Percentiles rank a stretch among this genome's conserved stretches.
Evolutionary conservation across 371 early-diverging fungal genomes (phyloP).

Genomic region (Mycotypha africana): DNA sequence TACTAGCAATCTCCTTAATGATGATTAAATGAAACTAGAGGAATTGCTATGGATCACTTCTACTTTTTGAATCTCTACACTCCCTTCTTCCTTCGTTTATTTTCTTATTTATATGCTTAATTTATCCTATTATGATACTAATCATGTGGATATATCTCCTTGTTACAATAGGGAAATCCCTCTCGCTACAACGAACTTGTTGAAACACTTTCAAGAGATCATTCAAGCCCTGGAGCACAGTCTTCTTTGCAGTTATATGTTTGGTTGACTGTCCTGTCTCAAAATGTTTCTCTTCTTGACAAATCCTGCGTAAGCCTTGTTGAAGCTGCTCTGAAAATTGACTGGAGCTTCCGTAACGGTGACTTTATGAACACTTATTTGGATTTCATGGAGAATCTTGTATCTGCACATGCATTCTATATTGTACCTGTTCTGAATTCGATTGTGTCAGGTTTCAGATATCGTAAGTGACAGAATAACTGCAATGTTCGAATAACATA

Average conservation of each 20-base stretch:
- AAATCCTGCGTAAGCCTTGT: constrained; percentile 59
- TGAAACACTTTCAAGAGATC: constrained; percentile 33
- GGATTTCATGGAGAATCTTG: constrained; percentile 74
- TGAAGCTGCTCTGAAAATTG: constrained; percentile 60
- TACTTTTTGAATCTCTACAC: too few relatives aligned
- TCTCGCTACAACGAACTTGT: constrained; percentile 48
- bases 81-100: constrained; percentile 14
- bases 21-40: constrained; percentile 1
- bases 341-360: constrained; percentile 64
- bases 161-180: constrained; percentile 50
- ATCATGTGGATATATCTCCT: too few relatives aligned
- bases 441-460: constrained; percentile 58
- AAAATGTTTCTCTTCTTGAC: constrained; percentile 52
- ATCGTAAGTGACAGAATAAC: constrained; percentile 54
- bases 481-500: not conserved
- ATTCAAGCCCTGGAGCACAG: constrained; percentile 41
- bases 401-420: constrained; percentile 82
- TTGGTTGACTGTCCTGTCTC: constrained; percentile 48
- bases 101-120: constrained; percentile 3
- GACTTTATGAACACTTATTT: constrained; percentile 60
- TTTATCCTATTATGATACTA: too few relatives aligned
- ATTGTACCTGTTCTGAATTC: constrained; percentile 59
- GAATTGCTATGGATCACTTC: too few relatives aligned
- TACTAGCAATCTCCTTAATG: too few relatives aligned
- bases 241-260: constrained; percentile 41